Conservation (phyloP, 1,139 yeast genomes). For the Pichia sp. region DNA sequence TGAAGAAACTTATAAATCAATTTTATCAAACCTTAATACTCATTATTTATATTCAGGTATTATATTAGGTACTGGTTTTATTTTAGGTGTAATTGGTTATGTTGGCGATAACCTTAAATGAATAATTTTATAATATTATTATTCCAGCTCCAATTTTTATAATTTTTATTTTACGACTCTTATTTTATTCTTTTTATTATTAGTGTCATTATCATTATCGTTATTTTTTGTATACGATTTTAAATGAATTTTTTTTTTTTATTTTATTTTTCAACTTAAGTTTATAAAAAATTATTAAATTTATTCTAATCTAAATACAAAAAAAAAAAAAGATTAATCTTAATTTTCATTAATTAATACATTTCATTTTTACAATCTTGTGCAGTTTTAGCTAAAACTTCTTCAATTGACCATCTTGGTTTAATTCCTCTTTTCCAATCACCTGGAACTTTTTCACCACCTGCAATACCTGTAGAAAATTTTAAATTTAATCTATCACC, state of each 20-base stretch:
- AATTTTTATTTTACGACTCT: background rate
- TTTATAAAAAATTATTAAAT: background rate
- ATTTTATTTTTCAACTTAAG: background rate
- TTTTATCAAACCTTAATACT: conserved; percentile 31
- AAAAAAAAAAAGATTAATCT: background rate
- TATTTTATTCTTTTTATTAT: background rate
- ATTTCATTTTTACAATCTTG: conserved; percentile 54
- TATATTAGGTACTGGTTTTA: conserved; percentile 39
- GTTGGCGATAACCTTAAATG: conserved; percentile 38
- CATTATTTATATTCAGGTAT: conserved; percentile 35
- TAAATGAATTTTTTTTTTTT: background rate
- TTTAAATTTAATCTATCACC: conserved; percentile 77
- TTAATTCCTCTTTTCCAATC: conserved; percentile 44
- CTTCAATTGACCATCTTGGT: conserved; percentile 75
- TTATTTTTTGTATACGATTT: too few relatives aligned
- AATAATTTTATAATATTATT: background rate
- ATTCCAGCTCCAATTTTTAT: background rate
- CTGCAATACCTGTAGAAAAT: conserved; percentile 71
- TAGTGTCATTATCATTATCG: too few relatives aligned
- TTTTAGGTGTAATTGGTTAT: conserved; percentile 42
- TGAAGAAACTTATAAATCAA: conserved; percentile 27
- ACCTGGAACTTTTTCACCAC: conserved; percentile 52
- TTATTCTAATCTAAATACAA: too few relatives aligned
- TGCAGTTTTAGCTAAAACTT: conserved; percentile 66
- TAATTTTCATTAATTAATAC: conserved; percentile 24